Conservation (phyloP, 2,329 filamentous ascomycete species). For the Fusarium vanettenii region DNA sequence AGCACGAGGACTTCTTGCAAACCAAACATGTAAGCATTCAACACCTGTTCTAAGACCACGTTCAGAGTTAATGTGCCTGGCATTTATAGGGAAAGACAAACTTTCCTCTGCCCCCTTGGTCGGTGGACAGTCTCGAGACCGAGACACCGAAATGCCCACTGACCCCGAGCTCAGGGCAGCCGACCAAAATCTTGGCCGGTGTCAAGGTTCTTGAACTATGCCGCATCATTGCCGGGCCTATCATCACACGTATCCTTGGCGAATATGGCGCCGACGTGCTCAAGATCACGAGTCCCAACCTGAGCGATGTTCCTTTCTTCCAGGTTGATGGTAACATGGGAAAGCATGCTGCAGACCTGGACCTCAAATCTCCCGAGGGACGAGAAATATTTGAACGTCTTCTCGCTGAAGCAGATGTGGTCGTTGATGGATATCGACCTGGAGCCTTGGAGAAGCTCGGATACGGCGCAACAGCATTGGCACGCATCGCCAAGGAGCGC, state of each 20-base stretch:
- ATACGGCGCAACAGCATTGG: conserved; percentile 68
- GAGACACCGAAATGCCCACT: conserved; percentile 61
- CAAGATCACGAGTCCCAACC: conserved; percentile 74
- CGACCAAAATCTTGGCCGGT: conserved; percentile 60
- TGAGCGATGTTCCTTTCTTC: conserved; percentile 79
- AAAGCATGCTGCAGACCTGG: conserved; percentile 73
- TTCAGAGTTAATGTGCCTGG: neutral
- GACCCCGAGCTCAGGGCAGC: conserved; percentile 13
- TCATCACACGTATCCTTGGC: conserved; percentile 76
- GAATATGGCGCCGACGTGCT: conserved; percentile 81
- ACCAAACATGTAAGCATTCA: conserved; percentile 56
- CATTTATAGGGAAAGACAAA: conserved; percentile 58
- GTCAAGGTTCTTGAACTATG: conserved; percentile 81
- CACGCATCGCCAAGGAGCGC: conserved; percentile 62
- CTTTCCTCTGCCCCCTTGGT: conserved; percentile 57
- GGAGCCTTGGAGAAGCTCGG: conserved; percentile 73
- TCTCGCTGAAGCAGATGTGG: conserved; percentile 70
- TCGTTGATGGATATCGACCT: conserved; percentile 76
- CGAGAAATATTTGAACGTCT: conserved; percentile 68
- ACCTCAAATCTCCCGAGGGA: conserved; percentile 68
- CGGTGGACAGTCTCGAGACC: conserved; percentile 62
- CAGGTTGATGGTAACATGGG: conserved; percentile 79
- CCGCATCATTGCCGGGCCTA: conserved; percentile 81
- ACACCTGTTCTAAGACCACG: neutral
- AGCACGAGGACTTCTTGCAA: conserved; percentile 67